phyloP scores from a whole-genome alignment of 148 eudicot genomes.

The Diospyros lotus region DNA sequence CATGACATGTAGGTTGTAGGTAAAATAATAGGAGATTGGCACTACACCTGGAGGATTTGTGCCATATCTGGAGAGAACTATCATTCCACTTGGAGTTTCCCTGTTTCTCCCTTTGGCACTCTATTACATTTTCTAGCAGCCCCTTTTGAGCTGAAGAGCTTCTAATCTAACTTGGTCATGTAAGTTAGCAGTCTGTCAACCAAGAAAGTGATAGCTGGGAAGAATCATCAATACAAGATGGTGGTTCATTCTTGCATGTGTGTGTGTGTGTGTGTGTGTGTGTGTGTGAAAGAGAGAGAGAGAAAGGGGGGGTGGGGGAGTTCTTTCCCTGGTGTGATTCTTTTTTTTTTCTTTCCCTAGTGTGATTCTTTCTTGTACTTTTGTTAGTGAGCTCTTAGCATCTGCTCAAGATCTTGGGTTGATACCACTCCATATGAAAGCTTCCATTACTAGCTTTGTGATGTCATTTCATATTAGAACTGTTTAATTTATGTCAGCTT shows the following conservation, averaged over 20 bases:
- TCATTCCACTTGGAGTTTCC: too few relatives aligned
- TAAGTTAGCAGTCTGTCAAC: not conserved
- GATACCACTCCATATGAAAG: not conserved
- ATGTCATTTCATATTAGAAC: conserved; percentile 1
- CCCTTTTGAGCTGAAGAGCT: not conserved
- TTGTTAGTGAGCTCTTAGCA: not conserved
- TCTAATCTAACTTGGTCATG: not conserved
- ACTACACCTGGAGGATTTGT: too few relatives aligned
- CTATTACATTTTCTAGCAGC: not conserved
- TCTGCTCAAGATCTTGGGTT: not conserved
- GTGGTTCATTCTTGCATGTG: too few relatives aligned
- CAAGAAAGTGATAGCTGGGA: too few relatives aligned
- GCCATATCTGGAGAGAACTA: too few relatives aligned
- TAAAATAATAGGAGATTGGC: too few relatives aligned
- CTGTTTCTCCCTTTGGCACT: not conserved
- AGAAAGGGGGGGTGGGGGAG: too few relatives aligned
- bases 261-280: too few relatives aligned
- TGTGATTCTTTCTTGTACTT: not conserved
- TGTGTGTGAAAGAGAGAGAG: too few relatives aligned
- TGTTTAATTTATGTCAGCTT: conserved; percentile 5
- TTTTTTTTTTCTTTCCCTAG: not conserved
- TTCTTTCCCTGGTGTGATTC: not conserved
- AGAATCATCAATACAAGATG: too few relatives aligned
- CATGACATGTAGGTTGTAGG: too few relatives aligned
- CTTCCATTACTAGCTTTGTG: not conserved